Evolutionary conservation across 2,329 filamentous ascomycete species (phyloP).

Genomic region (Ascocoryne sarcoides): DNA sequence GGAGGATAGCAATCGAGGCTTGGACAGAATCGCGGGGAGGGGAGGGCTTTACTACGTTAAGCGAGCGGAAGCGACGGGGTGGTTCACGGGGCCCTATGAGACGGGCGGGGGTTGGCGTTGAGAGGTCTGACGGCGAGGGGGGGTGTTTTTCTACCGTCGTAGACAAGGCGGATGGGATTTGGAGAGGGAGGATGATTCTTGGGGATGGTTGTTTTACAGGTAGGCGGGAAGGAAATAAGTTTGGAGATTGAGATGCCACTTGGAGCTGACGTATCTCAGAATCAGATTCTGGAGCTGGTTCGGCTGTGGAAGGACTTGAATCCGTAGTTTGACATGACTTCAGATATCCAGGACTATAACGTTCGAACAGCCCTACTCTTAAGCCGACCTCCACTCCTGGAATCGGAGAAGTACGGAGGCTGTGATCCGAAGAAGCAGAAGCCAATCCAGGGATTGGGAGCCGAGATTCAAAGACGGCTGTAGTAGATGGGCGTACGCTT

Average conservation of each 20-base stretch:
- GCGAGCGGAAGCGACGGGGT: background rate
- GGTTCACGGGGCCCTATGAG: constrained; percentile 15
- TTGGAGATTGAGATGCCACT: constrained; percentile 6
- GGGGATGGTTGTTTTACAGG: constrained; percentile 9
- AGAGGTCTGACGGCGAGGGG: constrained; percentile 16
- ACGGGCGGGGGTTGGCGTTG: constrained; percentile 12
- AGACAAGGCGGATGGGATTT: constrained; percentile 9
- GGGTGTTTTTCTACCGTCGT: constrained; percentile 6
- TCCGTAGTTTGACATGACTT: background rate
- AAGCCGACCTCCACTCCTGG: too few species aligned
- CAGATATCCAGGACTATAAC: background rate
- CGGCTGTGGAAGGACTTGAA: constrained; percentile 10
- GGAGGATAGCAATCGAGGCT: constrained; percentile 9
- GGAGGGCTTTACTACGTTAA: background rate
- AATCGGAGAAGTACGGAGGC: too few species aligned
- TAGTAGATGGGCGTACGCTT: constrained; percentile 15
- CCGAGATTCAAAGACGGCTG: constrained; percentile 16
- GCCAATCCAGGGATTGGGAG: constrained; percentile 10
- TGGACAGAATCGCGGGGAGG: constrained; percentile 9
- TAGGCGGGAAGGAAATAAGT: background rate
- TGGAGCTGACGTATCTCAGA: constrained; percentile 3
- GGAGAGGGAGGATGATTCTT: too few species aligned
- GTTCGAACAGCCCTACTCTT: constrained; percentile 19
- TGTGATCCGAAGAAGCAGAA: too few species aligned
- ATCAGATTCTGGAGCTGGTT: constrained; percentile 2